These are phyloP conservation scores for Adansonia gregorii DNA, from an alignment of 441 rosid species.

Conservation along the genomic window DNA sequence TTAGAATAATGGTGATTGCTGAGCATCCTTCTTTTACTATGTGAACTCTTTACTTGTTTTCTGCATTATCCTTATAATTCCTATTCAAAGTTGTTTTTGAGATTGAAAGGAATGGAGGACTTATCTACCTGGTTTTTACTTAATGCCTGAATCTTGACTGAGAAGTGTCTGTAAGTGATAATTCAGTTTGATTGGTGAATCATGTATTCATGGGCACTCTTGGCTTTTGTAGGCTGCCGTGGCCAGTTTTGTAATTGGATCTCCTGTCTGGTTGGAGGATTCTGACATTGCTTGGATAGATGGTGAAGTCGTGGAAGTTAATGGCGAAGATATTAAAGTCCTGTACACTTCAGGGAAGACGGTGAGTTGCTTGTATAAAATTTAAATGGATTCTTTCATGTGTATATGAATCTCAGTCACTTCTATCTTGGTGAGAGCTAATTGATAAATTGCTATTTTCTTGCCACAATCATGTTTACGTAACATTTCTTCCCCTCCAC, in stretches of 20 bases:
- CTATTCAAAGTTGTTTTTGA: not conserved
- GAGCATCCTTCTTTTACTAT: not conserved
- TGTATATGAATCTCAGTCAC: conserved; percentile 7
- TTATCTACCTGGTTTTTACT: conserved; percentile 3
- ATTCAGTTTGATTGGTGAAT: conserved; percentile 26
- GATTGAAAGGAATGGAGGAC: not conserved
- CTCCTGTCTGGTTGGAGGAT: conserved; percentile 91
- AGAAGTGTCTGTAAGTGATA: conserved; percentile 5
- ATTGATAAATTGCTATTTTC: conserved; percentile 8
- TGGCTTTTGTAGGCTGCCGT: conserved; percentile 63
- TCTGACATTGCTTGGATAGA: conserved; percentile 87
- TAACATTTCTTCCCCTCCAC: not conserved
- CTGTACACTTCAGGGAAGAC: conserved; percentile 79
- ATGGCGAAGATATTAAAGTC: conserved; percentile 74
- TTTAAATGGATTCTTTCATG: not conserved
- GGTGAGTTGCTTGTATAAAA: conserved; percentile 49
- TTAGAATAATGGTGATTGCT: not conserved
- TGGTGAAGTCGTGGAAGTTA: conserved; percentile 80
- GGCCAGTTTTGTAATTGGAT: conserved; percentile 60
- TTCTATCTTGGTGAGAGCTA: conserved; percentile 8
- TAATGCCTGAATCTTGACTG: conserved; percentile 10
- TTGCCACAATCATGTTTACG: conserved; percentile 16
- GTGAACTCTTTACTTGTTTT: not conserved
- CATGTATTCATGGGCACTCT: conserved; percentile 16
- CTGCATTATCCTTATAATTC: not conserved